These are phyloP conservation scores for Auricularia heimuer DNA, from an alignment of 768 basidiomycete species.

Conservation along the genomic window DNA sequence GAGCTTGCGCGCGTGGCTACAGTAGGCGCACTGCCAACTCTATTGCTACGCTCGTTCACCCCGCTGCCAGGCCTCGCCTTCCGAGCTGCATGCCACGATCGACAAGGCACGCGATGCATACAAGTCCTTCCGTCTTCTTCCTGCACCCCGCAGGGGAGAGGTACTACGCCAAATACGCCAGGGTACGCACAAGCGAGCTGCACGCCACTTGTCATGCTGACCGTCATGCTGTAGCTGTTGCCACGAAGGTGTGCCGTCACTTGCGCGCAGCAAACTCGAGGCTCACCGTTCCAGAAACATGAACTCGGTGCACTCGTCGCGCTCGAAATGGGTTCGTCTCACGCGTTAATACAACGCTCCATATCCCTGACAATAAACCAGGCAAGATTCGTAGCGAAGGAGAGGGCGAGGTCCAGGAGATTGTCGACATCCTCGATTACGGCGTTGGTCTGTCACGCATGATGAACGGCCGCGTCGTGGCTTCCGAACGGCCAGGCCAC, in stretches of 20 bases:
- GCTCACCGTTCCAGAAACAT: slow-evolving; percentile 8
- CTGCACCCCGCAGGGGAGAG: slow-evolving; percentile 83
- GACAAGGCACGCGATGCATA: slow-evolving; percentile 68
- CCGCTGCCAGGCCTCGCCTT: slow-evolving; percentile 46
- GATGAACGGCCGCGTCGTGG: slow-evolving; percentile 85
- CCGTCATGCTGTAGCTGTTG: slow-evolving; percentile 36
- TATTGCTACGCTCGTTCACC: background rate
- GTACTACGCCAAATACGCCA: slow-evolving; percentile 80
- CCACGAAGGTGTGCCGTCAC: slow-evolving; percentile 48
- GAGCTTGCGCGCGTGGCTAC: slow-evolving; percentile 64
- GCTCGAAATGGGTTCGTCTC: slow-evolving; percentile 55
- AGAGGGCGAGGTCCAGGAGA: slow-evolving; percentile 88
- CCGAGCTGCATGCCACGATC: slow-evolving; percentile 63
- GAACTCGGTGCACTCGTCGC: slow-evolving; percentile 75
- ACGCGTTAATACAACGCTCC: background rate
- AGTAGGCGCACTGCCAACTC: slow-evolving; percentile 19
- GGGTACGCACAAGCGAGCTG: background rate
- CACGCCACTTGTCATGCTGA: background rate
- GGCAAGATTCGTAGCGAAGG: slow-evolving; percentile 85
- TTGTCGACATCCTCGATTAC: slow-evolving; percentile 92
- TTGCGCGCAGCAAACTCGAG: slow-evolving; percentile 2
- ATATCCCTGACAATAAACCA: background rate
- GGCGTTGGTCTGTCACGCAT: slow-evolving; percentile 87
- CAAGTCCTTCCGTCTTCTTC: slow-evolving; percentile 57
- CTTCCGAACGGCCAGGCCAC: slow-evolving; percentile 85